phyloP scores from a whole-genome alignment of 75 land plant species.

The Chamaecyparis obtusa region DNA sequence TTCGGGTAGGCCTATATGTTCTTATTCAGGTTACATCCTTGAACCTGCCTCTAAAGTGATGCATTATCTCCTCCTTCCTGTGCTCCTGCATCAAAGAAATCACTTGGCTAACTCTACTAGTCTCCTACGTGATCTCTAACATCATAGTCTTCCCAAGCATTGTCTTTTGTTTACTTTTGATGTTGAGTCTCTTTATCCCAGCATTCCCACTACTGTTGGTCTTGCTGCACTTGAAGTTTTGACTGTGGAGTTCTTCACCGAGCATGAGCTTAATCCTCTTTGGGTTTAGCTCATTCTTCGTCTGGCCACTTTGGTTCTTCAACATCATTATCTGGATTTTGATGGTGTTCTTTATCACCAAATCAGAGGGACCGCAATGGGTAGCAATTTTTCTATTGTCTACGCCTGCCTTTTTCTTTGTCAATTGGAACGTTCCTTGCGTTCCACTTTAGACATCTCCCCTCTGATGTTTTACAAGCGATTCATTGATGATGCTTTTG shows the following conservation, averaged over 20 bases:
- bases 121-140: neutral
- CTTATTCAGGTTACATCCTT: neutral
- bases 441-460: neutral
- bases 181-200: neutral
- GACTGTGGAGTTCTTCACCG: too few relatives aligned
- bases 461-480: neutral
- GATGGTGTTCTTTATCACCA: neutral
- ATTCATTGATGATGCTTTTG: slow-evolving; percentile 3
- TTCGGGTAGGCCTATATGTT: neutral
- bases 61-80: neutral
- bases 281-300: too few relatives aligned
- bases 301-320: neutral
- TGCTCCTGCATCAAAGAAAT: neutral
- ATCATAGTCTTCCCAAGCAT: neutral
- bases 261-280: too few relatives aligned
- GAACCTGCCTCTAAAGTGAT: neutral
- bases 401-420: neutral
- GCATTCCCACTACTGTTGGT: neutral
- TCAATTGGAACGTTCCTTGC: neutral
- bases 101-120: neutral
- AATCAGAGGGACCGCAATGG: neutral
- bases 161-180: neutral
- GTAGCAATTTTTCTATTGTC: neutral
- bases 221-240: neutral
- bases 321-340: neutral